phyloP scores from a whole-genome alignment of 345 rosid genomes.

The Cardiospermum halicacabum region DNA sequence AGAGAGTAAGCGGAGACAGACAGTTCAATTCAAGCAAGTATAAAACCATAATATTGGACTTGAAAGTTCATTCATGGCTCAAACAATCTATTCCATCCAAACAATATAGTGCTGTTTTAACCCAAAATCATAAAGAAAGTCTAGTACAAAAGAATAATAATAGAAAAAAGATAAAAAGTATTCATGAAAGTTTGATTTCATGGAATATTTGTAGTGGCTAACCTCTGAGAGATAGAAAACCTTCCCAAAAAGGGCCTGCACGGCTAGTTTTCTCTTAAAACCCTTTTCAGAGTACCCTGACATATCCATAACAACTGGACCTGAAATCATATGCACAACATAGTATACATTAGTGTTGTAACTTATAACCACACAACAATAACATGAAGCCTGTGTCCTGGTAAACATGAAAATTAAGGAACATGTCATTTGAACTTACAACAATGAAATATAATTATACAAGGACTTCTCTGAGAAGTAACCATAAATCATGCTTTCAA shows the following conservation, averaged over 20 bases:
- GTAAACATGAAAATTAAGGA: no score
- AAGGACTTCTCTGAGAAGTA: neutral
- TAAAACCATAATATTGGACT: neutral
- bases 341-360: neutral
- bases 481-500: neutral
- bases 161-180: constrained; percentile 2
- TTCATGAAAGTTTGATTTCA: neutral
- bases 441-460: neutral
- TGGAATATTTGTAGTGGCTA: constrained; percentile 7
- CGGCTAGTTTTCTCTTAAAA: constrained; percentile 91
- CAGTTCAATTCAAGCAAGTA: neutral
- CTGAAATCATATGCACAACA: constrained; percentile 36
- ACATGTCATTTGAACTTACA: neutral
- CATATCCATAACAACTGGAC: constrained; percentile 85
- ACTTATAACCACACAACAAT: no score
- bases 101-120: neutral
- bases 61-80: neutral
- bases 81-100: neutral
- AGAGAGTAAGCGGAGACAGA: no score
- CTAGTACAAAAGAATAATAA: neutral
- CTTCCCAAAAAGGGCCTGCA: constrained; percentile 83
- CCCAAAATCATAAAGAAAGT: neutral
- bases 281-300: constrained; percentile 83
- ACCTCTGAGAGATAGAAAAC: constrained; percentile 90
- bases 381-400: no score